These are phyloP conservation scores for Camelina sativa DNA, from an alignment of 345 rosid genomes.

Conservation along the genomic window DNA sequence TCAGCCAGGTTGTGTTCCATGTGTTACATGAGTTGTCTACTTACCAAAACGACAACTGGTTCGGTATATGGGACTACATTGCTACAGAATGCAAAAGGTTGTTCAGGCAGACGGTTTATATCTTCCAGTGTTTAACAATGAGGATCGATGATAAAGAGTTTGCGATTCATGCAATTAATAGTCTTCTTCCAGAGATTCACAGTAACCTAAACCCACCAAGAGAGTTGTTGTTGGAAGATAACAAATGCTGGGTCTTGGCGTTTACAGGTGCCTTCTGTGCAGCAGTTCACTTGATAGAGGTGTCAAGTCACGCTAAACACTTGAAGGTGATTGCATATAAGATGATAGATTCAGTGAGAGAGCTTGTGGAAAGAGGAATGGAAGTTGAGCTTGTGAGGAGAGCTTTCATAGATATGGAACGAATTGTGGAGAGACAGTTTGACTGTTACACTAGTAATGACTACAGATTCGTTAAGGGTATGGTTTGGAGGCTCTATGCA, in stretches of 20 bases:
- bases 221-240: not conserved
- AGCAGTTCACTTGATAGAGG: conserved; percentile 4
- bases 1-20: not conserved
- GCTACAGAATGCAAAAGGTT: not conserved
- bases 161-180: not conserved
- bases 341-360: conserved; percentile 10
- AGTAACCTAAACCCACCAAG: not conserved
- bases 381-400: not conserved
- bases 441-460: not conserved
- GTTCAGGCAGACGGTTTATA: not conserved
- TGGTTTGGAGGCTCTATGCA: not conserved
- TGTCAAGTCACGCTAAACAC: not conserved
- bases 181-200: conserved; percentile 2
- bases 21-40: not conserved
- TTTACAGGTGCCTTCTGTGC: not conserved
- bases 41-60: not conserved
- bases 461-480: conserved; percentile 1
- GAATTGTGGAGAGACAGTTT: not conserved
- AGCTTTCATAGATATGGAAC: not conserved
- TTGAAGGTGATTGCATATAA: not conserved
- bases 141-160: not conserved
- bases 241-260: not conserved
- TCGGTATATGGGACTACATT: conserved; percentile 10
- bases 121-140: conserved; percentile 23
- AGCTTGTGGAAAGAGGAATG: conserved; percentile 5